A percentile compares a stretch with the other conserved stretches of the same genome.
These are phyloP conservation scores for Russula brevipes DNA, from an alignment of 768 basidiomycete species.

Conservation along the genomic window DNA sequence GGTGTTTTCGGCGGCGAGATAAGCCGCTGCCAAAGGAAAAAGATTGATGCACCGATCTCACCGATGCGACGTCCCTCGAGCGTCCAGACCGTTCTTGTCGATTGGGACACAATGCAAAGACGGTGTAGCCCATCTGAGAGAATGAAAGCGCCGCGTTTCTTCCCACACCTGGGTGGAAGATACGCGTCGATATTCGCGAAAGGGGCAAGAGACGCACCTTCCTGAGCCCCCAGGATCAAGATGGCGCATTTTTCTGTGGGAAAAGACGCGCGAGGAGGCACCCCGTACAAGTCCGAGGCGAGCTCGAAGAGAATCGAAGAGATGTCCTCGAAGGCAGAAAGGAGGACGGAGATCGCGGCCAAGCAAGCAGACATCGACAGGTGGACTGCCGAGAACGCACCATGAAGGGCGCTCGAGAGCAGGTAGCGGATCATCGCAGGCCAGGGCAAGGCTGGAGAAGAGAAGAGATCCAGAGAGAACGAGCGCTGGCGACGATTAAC, in stretches of 20 bases:
- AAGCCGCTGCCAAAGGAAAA: constrained; percentile 2
- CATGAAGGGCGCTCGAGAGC: background rate
- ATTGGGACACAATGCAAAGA: constrained; percentile 32
- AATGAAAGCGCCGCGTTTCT: constrained; percentile 30
- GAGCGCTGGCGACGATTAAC: background rate
- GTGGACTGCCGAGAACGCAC: constrained; percentile 12
- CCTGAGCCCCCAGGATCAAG: constrained; percentile 31
- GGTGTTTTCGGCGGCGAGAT: constrained; percentile 3
- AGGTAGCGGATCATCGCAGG: constrained; percentile 9
- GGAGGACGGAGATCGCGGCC: constrained; percentile 15
- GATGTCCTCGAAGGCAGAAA: constrained; percentile 20
- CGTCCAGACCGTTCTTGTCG: constrained; percentile 10
- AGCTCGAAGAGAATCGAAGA: constrained; percentile 17
- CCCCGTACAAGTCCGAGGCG: constrained; percentile 19
- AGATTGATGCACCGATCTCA: constrained; percentile 20
- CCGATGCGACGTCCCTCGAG: constrained; percentile 27
- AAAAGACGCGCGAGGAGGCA: constrained; percentile 28
- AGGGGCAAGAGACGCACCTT: constrained; percentile 25
- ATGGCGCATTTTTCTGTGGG: constrained; percentile 30
- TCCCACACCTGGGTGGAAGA: constrained; percentile 29
- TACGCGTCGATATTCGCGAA: background rate
- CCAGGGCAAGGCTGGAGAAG: too few species aligned
- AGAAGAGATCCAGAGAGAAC: too few species aligned
- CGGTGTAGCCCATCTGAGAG: constrained; percentile 35
- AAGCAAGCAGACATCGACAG: constrained; percentile 20